A percentile compares a stretch with the other conserved stretches of the same genome.
Evolutionary conservation across 2,329 filamentous ascomycete genomes (phyloP).

Genomic region (Pleomassaria siparia): DNA sequence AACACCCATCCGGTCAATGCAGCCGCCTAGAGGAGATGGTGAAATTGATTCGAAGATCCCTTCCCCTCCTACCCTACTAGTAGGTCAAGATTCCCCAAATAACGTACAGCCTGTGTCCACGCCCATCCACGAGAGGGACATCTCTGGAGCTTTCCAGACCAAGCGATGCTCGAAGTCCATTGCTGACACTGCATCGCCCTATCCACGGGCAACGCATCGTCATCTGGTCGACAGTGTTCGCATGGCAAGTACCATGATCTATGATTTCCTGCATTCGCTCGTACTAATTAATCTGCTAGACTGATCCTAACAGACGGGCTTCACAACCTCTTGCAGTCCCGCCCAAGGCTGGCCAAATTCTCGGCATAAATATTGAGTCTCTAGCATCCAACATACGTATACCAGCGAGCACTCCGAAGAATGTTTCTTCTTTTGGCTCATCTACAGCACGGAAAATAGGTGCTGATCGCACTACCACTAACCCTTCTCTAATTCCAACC

Average conservation of each 20-base stretch:
- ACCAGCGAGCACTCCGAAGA: background rate
- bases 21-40: constrained; percentile 17
- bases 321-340: background rate
- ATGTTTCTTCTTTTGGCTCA: background rate
- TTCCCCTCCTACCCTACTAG: background rate
- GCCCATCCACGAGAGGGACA: background rate
- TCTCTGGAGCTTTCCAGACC: background rate
- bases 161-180: background rate
- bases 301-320: background rate
- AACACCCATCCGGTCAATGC: constrained; percentile 27
- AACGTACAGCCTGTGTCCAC: background rate
- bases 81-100: background rate
- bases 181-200: background rate
- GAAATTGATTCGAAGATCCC: background rate
- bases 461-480: constrained; percentile 1
- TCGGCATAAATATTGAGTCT: background rate
- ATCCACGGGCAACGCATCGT: background rate
- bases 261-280: background rate
- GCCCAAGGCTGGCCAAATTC: background rate
- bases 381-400: background rate
- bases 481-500: background rate
- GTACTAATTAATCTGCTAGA: background rate
- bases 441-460: constrained; percentile 1
- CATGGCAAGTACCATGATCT: background rate
- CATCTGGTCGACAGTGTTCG: background rate